Evolutionary conservation across 2,329 filamentous ascomycete genomes (phyloP), one percentile per base, ranked within the genome.

Genomic region (Corynespora cassiicola): DNA sequence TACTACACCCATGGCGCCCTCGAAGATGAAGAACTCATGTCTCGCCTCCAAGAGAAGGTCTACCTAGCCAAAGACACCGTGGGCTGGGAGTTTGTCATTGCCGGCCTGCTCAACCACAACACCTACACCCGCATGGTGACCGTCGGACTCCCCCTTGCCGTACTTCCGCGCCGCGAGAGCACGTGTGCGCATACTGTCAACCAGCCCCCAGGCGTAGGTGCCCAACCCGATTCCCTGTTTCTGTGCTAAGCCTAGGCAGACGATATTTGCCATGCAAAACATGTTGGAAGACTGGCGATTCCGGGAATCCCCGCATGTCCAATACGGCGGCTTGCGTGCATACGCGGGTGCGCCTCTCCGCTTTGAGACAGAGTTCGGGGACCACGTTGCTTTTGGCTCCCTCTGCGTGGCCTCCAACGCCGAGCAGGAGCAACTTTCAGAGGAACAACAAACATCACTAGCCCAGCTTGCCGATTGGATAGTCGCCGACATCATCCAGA

Each of bases 201-300:
- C 11, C 59, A 61, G 39, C 48, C 50, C 6, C 48, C 52, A 37
- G 60, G 56, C 12, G 61, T 63, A 54, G 23, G 59, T 58, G 2
- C 60, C 68, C 33, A 54, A 47, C 3, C 44, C 52, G 6, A 12
- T 6, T 11, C 10, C 10, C 5, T n/a, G 26, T 6, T 6, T 10
- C 17, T 12, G 15, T 27, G 27, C 39, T 45, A 11, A 47, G 39
- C 21, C 2, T 19, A 8, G 8, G 14, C 31, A 64, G 62, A 64
- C 52, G 2, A 64, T 75, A 0, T 75, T 76, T 32, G 58, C 67
- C 12, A 23, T 76, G 0, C 66, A 68, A 0, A 65, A 74, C 27
- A 71, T 75, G 66, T 46, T 58, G 6, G 48, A 65, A 4, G 74
- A 76, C 34, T 76, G 73, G 74, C 62, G 74, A 4, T 76, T 75